Evolutionary conservation across 2,329 filamentous ascomycete genomes (phyloP), one percentile per base, ranked within the genome.

Genomic region (Ophioceras dolichostomum): DNA sequence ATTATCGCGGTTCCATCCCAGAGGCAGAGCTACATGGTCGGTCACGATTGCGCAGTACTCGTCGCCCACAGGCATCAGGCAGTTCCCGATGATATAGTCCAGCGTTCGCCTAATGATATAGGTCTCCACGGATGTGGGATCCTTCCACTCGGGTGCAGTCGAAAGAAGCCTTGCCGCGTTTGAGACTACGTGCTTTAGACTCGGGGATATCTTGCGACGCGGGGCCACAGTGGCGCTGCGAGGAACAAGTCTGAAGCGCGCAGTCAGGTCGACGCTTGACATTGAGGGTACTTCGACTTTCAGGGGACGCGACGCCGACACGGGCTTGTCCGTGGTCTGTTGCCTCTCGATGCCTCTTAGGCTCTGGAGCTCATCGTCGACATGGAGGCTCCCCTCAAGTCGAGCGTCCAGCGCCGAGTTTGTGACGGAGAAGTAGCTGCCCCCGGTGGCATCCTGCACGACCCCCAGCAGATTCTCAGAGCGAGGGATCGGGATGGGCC

Each of bases 1-100:
- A 20, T 47, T 48, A 26, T 48, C 46, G 6, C 46, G 35, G 12
- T 47, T 47, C 45, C 45, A 48, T 6, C 45, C 46, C 8, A 48
- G 37, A 10, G 43, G 45, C 14, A 48, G 32, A 1, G 46, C 46
- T 10, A 45, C 37, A 32, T 47, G 45, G 24, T 48, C 46, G 6
- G 46, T 39, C 5, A 48, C 26, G 18, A 47, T 28, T 5, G 34
- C 40, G 16, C 41, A 36, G 9, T 20, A 28, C 4, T 32, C 17
- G 3, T 31, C 10, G n/a, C 32, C 29, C 6, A 44, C 10, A 2
- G 46, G 39, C 10, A 43, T 20, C 16, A 37, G 38, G 17, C 45
- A 47, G 24, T 36, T 42, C 3, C 41, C 43, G 10, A 48, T 29
- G 28, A 48, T 46, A 6, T 48, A 48, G 27, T 47, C 45, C 18